Base-by-base conservation (phyloP, 768 basidiomycete genomes). In the Leccinum broughii region DNA sequence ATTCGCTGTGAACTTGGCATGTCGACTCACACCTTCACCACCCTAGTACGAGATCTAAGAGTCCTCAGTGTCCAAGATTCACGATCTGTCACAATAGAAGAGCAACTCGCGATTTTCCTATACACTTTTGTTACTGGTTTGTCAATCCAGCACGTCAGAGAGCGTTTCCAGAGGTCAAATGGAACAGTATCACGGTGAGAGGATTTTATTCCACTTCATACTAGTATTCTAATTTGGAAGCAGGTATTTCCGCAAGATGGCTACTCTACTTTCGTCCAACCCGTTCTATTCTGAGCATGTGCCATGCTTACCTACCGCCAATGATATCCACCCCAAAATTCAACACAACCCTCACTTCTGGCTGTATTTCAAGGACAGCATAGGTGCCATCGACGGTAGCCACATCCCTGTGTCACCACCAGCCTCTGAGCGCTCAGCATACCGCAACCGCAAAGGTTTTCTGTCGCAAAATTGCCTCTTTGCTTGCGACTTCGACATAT, bases 121-220 rank as follows among this genome's bases (percentile, higher is more conserved):
- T 53, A 58, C 15, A 53, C 41, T 2, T 58, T 51, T 1, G 22
- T 58, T 0, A 58, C 57, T 9, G 57, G 57, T 13, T 14, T 57
- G 7, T 9, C 50, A 1, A 13, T 11, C 5, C 7, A 14, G 4
- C 57, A 57, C 15, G 57, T 57, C 2, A 39, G 57, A 2, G 37
- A 57, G 14, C 11, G 1, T 24, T 50, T 51, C n/a, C 28, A 51
- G 28, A 15, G 28, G 50, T 51, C 50, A 1, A 51, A 30, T 17
- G 8, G 14, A 17, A 51, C 28, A 3, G 30, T 51, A 26, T 51
- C 28, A 26, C 17, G 4, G 50, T 28, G 4, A 15, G 28, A 13
- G 30, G 30, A 32, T 32, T 32, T 26, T 6, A n/a, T 28, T 15
- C 8, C 15, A 6, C 6, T 3, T 22, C 5, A 13, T 49, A 49